Evolutionary conservation across 1,284 basidiomycete genomes (phyloP).

Genomic region (Leucoagaricus sp.): DNA sequence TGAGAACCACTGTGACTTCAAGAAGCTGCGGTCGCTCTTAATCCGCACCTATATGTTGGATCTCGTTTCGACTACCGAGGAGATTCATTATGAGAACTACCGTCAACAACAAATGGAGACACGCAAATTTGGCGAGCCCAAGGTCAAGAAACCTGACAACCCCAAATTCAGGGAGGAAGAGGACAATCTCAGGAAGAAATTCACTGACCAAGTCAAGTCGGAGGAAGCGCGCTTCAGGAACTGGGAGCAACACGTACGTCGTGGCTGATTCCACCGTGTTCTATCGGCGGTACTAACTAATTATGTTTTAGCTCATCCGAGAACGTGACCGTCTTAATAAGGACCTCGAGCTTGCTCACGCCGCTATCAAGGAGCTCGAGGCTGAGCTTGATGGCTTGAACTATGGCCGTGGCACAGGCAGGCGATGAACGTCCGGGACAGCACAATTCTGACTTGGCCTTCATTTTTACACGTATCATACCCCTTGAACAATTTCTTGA

Average conservation of each 20-base stretch:
- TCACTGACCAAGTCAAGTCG: conserved; percentile 99
- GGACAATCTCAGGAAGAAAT: conserved; percentile 93
- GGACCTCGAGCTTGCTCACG: conserved; percentile 91
- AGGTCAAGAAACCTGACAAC: conserved; percentile 99
- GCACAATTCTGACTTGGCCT: neutral
- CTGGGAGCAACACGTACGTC: conserved; percentile 95
- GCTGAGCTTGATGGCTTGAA: conserved; percentile 88
- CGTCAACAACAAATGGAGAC: conserved; percentile 99
- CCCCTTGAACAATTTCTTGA: conserved; percentile 8
- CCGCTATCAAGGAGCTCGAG: conserved; percentile 89
- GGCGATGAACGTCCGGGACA: conserved; percentile 48
- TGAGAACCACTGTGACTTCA: conserved; percentile 99
- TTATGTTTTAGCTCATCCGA: conserved; percentile 76
- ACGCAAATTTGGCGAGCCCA: conserved; percentile 97
- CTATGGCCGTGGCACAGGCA: conserved; percentile 74
- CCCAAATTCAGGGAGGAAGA: conserved; percentile 99
- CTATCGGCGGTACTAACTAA: neutral
- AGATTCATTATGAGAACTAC: conserved; percentile 98
- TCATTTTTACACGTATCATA: neutral
- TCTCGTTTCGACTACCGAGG: conserved; percentile 94
- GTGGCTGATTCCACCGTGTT: neutral
- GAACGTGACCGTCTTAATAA: conserved; percentile 98
- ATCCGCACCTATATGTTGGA: conserved; percentile 99
- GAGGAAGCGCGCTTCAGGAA: conserved; percentile 98
- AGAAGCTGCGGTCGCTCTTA: conserved; percentile 93